Conservation (phyloP, 257 asterid species). For the Capsicum pubescens region DNA sequence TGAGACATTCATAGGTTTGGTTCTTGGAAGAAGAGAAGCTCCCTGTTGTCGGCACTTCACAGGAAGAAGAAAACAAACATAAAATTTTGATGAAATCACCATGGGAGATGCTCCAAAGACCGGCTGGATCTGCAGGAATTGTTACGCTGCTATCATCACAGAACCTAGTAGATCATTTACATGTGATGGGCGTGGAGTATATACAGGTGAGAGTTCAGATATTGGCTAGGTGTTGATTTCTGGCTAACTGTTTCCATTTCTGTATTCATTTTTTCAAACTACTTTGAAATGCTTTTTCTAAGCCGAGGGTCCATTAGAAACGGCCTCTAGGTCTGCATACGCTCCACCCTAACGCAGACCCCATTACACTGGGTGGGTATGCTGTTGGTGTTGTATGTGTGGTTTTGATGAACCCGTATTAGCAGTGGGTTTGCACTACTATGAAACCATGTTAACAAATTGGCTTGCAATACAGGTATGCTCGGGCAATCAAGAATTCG, state of each 20-base stretch:
- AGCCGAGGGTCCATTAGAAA: no score
- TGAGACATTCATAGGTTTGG: conserved; percentile 62
- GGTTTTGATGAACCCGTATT: neutral
- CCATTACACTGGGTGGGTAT: no score
- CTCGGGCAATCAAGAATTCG: conserved; percentile 33
- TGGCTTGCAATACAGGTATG: conserved; percentile 55
- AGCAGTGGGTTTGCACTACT: neutral
- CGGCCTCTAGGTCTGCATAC: no score
- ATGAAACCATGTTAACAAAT: conserved; percentile 13
- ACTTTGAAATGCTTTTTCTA: no score
- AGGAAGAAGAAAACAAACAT: conserved; percentile 54
- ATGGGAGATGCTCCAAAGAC: conserved; percentile 84
- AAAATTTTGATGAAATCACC: conserved; percentile 93
- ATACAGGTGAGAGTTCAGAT: conserved; percentile 59
- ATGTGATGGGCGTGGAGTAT: conserved; percentile 74
- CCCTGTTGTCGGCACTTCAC: conserved; percentile 64
- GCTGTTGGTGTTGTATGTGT: neutral
- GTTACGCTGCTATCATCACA: conserved; percentile 68
- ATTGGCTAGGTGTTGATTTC: conserved; percentile 4
- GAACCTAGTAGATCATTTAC: conserved; percentile 61
- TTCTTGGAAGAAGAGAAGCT: conserved; percentile 91
- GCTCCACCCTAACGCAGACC: no score
- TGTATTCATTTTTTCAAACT: no score
- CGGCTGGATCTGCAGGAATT: conserved; percentile 84
- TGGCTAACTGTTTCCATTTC: neutral